Conservation (phyloP, 164 flowering plant species). For the Warburgia ugandensis region DNA sequence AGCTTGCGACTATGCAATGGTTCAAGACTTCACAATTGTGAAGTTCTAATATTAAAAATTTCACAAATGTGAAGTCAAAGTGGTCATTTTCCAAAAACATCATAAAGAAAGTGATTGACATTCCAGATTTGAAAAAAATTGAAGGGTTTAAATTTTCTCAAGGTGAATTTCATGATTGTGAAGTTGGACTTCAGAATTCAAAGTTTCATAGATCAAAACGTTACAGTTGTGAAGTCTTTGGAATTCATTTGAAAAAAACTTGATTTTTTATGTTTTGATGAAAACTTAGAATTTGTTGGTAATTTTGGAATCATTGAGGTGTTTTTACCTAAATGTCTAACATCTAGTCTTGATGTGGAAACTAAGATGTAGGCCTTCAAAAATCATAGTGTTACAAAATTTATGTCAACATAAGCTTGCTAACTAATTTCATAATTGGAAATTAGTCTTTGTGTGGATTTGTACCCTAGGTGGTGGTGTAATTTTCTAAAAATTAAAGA, state of each 20-base stretch:
- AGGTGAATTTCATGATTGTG: not conserved
- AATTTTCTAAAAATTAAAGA: too few relatives aligned
- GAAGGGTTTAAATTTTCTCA: not conserved
- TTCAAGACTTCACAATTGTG: not conserved
- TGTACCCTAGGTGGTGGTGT: too few relatives aligned
- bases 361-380: too few relatives aligned
- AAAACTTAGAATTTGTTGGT: not conserved
- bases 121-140: not conserved
- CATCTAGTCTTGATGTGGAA: not conserved
- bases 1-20: not conserved
- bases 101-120: too few relatives aligned
- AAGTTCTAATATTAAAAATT: not conserved
- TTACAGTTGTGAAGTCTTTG: not conserved
- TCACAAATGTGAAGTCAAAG: too few relatives aligned
- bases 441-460: too few relatives aligned
- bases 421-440: too few relatives aligned
- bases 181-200: not conserved
- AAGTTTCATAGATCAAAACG: too few relatives aligned
- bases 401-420: too few relatives aligned
- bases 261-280: not conserved
- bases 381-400: too few relatives aligned
- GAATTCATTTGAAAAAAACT: too few relatives aligned
- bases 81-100: too few relatives aligned
- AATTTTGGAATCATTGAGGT: not conserved
- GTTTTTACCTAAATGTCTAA: not conserved